A percentile compares a stretch with the other conserved stretches of the same genome.
phyloP scores from a whole-genome alignment of 2,329 filamentous ascomycete species.

The Xylariaceae sp. region DNA sequence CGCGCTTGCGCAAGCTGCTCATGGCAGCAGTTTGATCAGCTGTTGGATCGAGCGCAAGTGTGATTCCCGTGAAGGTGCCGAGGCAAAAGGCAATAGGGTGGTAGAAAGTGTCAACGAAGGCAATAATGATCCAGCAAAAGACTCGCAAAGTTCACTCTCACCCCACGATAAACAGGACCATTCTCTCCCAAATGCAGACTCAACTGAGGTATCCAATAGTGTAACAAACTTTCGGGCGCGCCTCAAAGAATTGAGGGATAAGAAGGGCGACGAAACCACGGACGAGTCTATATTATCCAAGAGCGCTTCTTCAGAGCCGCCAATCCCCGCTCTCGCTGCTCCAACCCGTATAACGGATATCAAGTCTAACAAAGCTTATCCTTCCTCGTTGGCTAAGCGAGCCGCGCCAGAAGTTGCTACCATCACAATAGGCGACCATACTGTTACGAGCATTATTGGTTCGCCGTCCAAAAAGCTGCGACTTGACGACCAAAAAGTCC shows the following conservation, averaged over 20 bases:
- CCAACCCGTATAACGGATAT: constrained; percentile 40
- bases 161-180: constrained; percentile 8
- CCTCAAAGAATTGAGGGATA: constrained; percentile 39
- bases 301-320: constrained; percentile 33
- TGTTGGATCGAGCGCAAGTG: constrained; percentile 39
- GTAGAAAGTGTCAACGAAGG: constrained; percentile 16
- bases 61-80: constrained; percentile 23
- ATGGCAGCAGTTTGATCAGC: constrained; percentile 32
- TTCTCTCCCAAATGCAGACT: background rate
- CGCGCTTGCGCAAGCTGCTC: constrained; percentile 16
- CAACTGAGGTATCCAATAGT: constrained; percentile 33
- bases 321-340: constrained; percentile 45
- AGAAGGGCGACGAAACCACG: constrained; percentile 8
- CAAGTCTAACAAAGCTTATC: constrained; percentile 31
- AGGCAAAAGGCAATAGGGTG: background rate
- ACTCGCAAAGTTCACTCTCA: constrained; percentile 7
- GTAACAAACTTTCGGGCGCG: constrained; percentile 47
- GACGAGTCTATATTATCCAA: constrained; percentile 5
- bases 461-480: constrained; percentile 57
- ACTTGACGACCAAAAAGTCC: constrained; percentile 47
- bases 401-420: constrained; percentile 70
- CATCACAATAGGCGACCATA: constrained; percentile 75
- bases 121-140: constrained; percentile 9
- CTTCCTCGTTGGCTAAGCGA: constrained; percentile 56
- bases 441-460: constrained; percentile 70